A percentile compares a stretch with the other conserved stretches of the same genome.
phyloP scores from a whole-genome alignment of 2,329 filamentous ascomycete genomes.

The Fusarium stilboides region DNA sequence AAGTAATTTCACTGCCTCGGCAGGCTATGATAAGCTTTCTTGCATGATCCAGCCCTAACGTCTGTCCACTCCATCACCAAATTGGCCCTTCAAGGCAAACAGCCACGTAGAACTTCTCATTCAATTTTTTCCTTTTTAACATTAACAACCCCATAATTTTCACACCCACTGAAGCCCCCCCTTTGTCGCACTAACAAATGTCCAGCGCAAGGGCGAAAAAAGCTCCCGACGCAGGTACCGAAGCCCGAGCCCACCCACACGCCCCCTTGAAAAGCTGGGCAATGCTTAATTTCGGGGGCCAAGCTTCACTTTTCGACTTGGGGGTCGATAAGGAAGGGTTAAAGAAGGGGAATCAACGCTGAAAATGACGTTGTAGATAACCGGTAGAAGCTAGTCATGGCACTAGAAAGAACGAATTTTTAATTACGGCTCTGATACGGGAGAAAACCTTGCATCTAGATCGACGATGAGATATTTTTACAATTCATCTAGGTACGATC shows the following conservation, averaged over 20 bases:
- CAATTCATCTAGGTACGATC: not conserved
- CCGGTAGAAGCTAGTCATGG: slow-evolving; percentile 2
- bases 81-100: not conserved
- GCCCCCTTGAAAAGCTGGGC: slow-evolving; percentile 30
- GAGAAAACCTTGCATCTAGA: slow-evolving; percentile 1
- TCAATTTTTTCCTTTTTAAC: too few species aligned
- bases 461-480: slow-evolving; percentile 37
- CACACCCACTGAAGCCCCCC: not conserved
- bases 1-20: not conserved
- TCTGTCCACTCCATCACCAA: not conserved
- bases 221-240: slow-evolving; percentile 25
- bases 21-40: slow-evolving; percentile 20
- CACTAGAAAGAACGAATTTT: slow-evolving; percentile 14
- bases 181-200: not conserved
- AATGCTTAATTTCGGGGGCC: slow-evolving; percentile 34
- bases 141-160: not conserved
- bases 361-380: not conserved
- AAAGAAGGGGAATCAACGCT: slow-evolving; percentile 1
- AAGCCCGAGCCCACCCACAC: not conserved
- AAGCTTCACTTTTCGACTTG: slow-evolving; percentile 3
- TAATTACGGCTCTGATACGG: not conserved
- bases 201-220: not conserved
- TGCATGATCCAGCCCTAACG: slow-evolving; percentile 2
- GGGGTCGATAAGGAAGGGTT: not conserved
- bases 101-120: too few species aligned